These are phyloP conservation scores for Penicillium sp. DNA, from an alignment of 2,329 filamentous ascomycete species.

Conservation along the genomic window DNA sequence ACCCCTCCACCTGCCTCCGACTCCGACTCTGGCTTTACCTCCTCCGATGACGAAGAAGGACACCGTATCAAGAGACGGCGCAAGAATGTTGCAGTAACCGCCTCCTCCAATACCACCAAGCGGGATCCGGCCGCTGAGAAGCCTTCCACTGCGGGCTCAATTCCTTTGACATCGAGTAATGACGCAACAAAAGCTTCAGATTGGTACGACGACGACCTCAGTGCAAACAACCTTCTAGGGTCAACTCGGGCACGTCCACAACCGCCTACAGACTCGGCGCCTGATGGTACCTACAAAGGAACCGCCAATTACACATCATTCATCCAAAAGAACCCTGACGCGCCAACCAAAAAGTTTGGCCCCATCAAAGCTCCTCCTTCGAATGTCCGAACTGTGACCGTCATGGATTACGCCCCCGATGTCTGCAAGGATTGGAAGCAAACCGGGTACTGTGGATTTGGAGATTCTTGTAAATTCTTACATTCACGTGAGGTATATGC, in stretches of 20 bases:
- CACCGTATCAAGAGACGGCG: constrained; percentile 76
- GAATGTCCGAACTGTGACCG: constrained; percentile 86
- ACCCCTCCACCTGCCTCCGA: constrained; percentile 68
- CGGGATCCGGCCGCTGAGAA: constrained; percentile 52
- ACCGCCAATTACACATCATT: constrained; percentile 71
- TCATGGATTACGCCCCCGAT: constrained; percentile 87
- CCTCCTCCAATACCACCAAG: constrained; percentile 53
- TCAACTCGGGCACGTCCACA: constrained; percentile 27
- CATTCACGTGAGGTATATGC: constrained; percentile 67
- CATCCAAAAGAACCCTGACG: constrained; percentile 78
- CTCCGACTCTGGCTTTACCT: constrained; percentile 64
- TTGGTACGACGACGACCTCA: constrained; percentile 76
- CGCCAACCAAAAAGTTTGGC: constrained; percentile 69
- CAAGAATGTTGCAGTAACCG: constrained; percentile 67
- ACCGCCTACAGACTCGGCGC: constrained; percentile 14
- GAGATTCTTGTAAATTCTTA: constrained; percentile 72
- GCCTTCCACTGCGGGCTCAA: constrained; percentile 63
- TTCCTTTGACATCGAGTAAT: constrained; percentile 65
- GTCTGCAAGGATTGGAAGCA: constrained; percentile 94
- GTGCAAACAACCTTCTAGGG: constrained; percentile 48
- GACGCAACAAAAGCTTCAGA: constrained; percentile 88
- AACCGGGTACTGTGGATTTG: constrained; percentile 58
- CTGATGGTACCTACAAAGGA: constrained; percentile 75
- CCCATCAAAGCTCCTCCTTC: constrained; percentile 78
- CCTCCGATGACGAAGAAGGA: constrained; percentile 72